Evolutionary conservation across 345 rosid species (phyloP), one percentile per base, ranked within the genome.

Genomic region (Eucalyptus polybractea): DNA sequence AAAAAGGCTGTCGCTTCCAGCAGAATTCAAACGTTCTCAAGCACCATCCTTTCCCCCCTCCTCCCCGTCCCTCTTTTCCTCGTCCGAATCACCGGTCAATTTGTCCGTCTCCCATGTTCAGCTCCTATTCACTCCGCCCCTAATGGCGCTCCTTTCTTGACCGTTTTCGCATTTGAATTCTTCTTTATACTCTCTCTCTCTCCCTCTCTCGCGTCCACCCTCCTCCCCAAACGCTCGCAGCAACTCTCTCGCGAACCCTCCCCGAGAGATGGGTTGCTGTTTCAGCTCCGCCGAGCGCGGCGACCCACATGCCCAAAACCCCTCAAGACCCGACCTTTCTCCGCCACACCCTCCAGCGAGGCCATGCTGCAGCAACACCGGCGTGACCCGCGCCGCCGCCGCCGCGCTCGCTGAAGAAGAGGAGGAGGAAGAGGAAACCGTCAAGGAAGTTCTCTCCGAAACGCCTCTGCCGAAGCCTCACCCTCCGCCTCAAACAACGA

Each of bases 191-290:
- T 12, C 53, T 86, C 54, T 83, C 80, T 72, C 58, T 7, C 58
- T 0, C 24, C 7, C 56, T 53, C 24, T 1, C 37, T 33, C 37
- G 37, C 58, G 24, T 53, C 44, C 31, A 2, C 69, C 72, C 22
- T 53, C 89, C 47, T 22, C 45, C 51, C 87, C 51, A 42, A 31
- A 62, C 86, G 15, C 47, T 76, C 83, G 15, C 83, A 21, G 83
- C 83, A 17, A 72, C 44, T 3, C 45, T 72, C 7, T 72, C 25
- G 22, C 27, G 29, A 10, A 0, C 29, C 85, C 85, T 21, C 47
- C 47, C 45, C 47, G 27, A 37, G 27, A 37, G 72, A 94, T 94
- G 95, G 94, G 95, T 89, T 93, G 95, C 92, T 94, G 97, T 90
- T 50, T 94, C 14, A 95, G 96, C 93, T 85, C 93, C 91, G 81